Conservation (phyloP, 2,329 filamentous ascomycete genomes). For the Pestalotiopsis sp. region DNA sequence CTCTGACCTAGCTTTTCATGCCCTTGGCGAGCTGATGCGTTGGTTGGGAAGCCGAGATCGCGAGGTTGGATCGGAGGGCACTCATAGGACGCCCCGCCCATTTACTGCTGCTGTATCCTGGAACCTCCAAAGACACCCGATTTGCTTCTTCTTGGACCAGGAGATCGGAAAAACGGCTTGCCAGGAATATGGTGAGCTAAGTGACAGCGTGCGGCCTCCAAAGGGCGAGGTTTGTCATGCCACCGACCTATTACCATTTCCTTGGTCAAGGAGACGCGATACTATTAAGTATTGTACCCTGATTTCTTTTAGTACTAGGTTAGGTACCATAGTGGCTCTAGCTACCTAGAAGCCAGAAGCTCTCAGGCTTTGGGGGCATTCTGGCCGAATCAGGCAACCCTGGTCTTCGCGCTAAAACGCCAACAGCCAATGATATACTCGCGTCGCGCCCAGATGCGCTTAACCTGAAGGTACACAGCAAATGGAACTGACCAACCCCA, state of each 20-base stretch:
- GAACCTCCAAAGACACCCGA: not conserved
- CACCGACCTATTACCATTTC: not conserved
- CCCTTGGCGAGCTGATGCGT: not conserved
- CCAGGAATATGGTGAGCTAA: not conserved
- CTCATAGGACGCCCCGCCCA: not conserved
- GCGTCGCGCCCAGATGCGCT: conserved; percentile 25
- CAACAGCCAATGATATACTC: conserved; percentile 26
- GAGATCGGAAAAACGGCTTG: not conserved
- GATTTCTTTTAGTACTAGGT: not conserved
- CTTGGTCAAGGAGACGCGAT: not conserved
- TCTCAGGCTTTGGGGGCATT: not conserved
- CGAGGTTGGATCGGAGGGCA: not conserved
- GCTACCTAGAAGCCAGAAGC: not conserved
- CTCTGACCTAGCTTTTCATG: not conserved
- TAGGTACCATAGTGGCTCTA: not conserved
- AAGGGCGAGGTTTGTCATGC: not conserved
- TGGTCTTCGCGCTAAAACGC: not conserved
- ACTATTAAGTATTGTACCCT: not conserved
- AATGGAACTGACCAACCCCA: conserved; percentile 33
- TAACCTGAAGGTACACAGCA: conserved; percentile 25
- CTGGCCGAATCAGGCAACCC: not conserved
- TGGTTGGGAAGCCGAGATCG: not conserved
- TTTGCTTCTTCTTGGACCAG: not conserved
- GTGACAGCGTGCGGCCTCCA: not conserved
- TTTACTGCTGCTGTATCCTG: not conserved